Percentiles rank a stretch among this genome's conserved stretches.
Evolutionary conservation across 768 basidiomycete species (phyloP).

Genomic region (Cystofilobasidium ferigula): DNA sequence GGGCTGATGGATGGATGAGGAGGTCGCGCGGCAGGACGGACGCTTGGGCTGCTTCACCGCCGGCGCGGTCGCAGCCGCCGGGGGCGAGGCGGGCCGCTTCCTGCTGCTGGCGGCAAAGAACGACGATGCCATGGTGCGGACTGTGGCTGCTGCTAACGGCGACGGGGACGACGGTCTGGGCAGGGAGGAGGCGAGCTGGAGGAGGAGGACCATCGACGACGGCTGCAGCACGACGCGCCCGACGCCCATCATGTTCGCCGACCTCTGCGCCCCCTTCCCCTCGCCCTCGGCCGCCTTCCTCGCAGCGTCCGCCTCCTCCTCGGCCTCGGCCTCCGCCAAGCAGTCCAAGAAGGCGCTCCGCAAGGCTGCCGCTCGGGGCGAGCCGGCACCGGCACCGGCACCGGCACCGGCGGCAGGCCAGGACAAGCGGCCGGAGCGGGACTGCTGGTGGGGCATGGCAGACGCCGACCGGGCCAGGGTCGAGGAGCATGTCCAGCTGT

Average conservation of each 20-base stretch:
- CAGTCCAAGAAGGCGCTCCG: constrained; percentile 9
- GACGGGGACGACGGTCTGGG: too few relatives aligned
- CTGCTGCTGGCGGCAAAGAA: too few relatives aligned
- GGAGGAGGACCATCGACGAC: too few relatives aligned
- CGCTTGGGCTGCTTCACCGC: background rate
- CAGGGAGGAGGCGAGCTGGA: too few relatives aligned
- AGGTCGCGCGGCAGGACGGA: background rate
- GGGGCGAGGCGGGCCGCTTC: too few relatives aligned
- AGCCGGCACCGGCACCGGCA: background rate
- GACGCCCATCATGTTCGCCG: constrained; percentile 21
- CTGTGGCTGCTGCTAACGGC: too few relatives aligned
- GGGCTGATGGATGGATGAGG: too few relatives aligned
- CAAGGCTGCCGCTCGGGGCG: too few relatives aligned
- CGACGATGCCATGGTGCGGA: too few relatives aligned
- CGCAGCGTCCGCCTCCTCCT: background rate
- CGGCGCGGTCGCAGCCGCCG: too few relatives aligned
- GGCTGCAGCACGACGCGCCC: background rate
- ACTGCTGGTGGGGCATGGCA: constrained; percentile 22
- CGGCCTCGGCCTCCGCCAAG: background rate
- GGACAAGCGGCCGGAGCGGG: background rate
- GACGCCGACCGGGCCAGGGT: constrained; percentile 76
- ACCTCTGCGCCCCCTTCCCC: constrained; percentile 19
- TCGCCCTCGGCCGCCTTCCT: constrained; percentile 8
- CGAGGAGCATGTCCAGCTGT: constrained; percentile 73
- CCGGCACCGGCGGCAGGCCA: background rate